Base-by-base conservation (phyloP, 768 basidiomycete genomes). In the Trametes meyenii region DNA sequence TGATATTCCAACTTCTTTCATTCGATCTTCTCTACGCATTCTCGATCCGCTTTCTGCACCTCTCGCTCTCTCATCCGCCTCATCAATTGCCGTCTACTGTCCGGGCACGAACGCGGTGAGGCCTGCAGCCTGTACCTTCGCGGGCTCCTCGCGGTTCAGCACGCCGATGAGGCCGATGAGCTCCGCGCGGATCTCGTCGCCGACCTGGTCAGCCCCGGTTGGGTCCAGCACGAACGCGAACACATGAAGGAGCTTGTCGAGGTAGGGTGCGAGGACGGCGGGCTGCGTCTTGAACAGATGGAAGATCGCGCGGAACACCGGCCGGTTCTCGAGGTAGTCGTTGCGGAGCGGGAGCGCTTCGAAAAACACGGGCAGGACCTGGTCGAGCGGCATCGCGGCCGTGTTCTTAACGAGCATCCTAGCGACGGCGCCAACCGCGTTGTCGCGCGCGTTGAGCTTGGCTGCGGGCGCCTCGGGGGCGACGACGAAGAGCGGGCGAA, bases 391-490 rank as follows among this genome's bases (percentile, higher is more conserved):
- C 17, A 98, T 76, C 14, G 88, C 93, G 13, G 78, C 72, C 4
- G 82, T 76, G 74, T 94, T 95, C 71, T 89, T 89, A 68, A 86
- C 72, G 70, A 98, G 89, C 72, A 98, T 82, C 16, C 97, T 88
- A 5, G 87, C 86, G 54, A 98, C 91, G 24, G 95, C 92, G 45
- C 97, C 97, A 8, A 89, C 85, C n/a, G 97, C 97, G 73, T 99
- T 99, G 76, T 99, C 97, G 64, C 89, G 89, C 19, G 95, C 95
- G 72, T 95, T 96, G 63, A 93, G 75, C 45, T 79, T 80, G 7
- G 90, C 76, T 6, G 84, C 70, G n/a, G 87, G 78, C 6, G 91
- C 79, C 60, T 88, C 84, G 0, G 85, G 75, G 8, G 84, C 68
- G 38, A 90, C 80, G 45, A 80, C 74, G 74, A 99, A 98, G 56